Evolutionary conservation across 352 stramenopile genomes (phyloP).

Genomic region (Pythium volutum): DNA sequence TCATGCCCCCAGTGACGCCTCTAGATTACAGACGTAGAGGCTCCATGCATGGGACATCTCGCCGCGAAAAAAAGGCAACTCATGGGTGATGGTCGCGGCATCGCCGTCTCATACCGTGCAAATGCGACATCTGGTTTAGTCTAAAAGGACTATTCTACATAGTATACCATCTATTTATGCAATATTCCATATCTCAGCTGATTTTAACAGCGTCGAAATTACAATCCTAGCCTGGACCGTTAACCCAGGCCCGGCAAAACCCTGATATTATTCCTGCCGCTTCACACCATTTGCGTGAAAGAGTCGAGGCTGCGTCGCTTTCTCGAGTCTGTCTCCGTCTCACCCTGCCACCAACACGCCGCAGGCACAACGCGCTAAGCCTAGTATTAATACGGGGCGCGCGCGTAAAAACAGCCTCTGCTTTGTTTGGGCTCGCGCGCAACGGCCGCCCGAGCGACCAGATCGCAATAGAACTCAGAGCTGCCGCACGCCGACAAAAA

Average conservation of each 20-base stretch:
- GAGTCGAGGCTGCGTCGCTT: neutral
- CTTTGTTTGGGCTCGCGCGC: neutral
- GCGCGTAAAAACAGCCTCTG: neutral
- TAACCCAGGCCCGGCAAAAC: conserved; percentile 8
- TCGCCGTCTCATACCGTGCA: neutral
- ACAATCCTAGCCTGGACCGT: conserved; percentile 10
- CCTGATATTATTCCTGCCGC: conserved; percentile 14
- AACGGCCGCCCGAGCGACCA: conserved; percentile 1
- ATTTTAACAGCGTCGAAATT: conserved; percentile 14
- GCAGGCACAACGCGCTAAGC: neutral
- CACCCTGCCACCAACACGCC: too few relatives aligned
- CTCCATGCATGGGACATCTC: neutral
- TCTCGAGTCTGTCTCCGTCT: neutral
- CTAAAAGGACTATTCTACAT: neutral
- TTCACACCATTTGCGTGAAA: neutral
- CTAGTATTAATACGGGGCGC: neutral
- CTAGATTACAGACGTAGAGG: neutral
- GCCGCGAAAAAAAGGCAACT: neutral
- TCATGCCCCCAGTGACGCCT: neutral
- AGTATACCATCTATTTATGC: neutral
- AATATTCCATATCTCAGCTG: conserved; percentile 3
- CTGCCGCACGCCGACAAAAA: neutral
- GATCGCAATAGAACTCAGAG: neutral
- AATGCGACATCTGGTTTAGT: neutral
- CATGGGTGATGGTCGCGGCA: neutral